Percentiles rank a stretch among this genome's conserved stretches.
These are phyloP conservation scores for Halophytophthora polymorphica DNA, from an alignment of 352 stramenopile species.

Conservation along the genomic window DNA sequence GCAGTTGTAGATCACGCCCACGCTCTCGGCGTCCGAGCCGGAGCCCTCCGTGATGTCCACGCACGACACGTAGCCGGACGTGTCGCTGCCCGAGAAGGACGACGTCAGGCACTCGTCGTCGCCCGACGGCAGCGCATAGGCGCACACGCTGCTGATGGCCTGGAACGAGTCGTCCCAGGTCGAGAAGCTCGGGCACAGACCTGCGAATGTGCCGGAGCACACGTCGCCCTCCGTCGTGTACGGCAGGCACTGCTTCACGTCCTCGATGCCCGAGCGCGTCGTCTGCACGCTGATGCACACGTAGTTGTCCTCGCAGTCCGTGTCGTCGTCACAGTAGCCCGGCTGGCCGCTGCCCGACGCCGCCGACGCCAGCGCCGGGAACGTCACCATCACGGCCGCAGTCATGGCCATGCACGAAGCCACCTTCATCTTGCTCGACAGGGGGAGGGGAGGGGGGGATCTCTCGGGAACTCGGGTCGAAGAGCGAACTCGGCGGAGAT, in stretches of 20 bases:
- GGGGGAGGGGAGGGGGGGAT: not conserved
- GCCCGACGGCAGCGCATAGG: constrained; percentile 53
- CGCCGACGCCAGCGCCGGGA: constrained; percentile 16
- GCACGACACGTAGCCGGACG: constrained; percentile 29
- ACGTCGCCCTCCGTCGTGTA: constrained; percentile 42
- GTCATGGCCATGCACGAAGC: constrained; percentile 22
- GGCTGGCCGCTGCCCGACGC: constrained; percentile 42
- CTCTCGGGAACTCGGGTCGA: not conserved
- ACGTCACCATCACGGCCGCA: constrained; percentile 19
- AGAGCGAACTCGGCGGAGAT: constrained; percentile 2
- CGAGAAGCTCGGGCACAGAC: constrained; percentile 72
- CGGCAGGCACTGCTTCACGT: constrained; percentile 80
- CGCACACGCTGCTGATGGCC: constrained; percentile 68
- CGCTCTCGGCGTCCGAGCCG: constrained; percentile 19
- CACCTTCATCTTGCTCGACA: constrained; percentile 24
- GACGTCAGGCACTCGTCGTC: constrained; percentile 41
- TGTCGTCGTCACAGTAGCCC: constrained; percentile 60
- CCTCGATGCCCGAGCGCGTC: constrained; percentile 55
- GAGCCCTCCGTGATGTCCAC: constrained; percentile 39
- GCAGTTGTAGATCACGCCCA: constrained; percentile 75
- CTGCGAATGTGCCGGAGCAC: constrained; percentile 52
- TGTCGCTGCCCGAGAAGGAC: constrained; percentile 22
- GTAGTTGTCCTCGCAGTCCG: constrained; percentile 52
- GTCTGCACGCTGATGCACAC: constrained; percentile 75
- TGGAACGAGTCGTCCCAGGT: constrained; percentile 62